phyloP scores from a whole-genome alignment of 2,329 filamentous ascomycete genomes.

The Eurotiales sp. region DNA sequence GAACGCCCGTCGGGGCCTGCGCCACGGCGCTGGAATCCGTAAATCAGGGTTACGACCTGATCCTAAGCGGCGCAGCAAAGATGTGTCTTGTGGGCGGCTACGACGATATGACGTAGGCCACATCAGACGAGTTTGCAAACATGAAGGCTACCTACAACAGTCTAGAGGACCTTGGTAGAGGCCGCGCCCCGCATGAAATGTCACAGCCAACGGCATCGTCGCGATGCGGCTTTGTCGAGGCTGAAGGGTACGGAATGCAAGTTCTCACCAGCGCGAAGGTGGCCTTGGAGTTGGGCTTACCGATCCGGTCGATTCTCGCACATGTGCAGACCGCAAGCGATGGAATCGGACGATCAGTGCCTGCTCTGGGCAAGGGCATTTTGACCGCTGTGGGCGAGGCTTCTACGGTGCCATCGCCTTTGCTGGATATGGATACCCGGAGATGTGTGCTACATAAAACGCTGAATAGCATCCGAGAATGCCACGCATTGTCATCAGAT shows the following conservation, averaged over 20 bases:
- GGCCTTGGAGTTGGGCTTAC: constrained; percentile 11
- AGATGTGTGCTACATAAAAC: constrained; percentile 39
- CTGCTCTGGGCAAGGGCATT: constrained; percentile 93
- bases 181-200: constrained; percentile 90
- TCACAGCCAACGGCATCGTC: constrained; percentile 95
- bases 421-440: constrained; percentile 96
- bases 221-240: constrained; percentile 98
- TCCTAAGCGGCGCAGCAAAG: constrained; percentile 88
- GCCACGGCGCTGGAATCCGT: constrained; percentile 96
- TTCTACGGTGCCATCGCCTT: constrained; percentile 82
- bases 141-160: constrained; percentile 99
- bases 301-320: constrained; percentile 90
- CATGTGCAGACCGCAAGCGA: constrained; percentile 94
- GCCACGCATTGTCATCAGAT: no score
- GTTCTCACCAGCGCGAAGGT: constrained; percentile 9
- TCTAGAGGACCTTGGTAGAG: constrained; percentile 90
- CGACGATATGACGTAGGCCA: constrained; percentile 98
- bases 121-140: constrained; percentile 98
- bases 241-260: constrained; percentile 74
- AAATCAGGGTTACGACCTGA: constrained; percentile 96
- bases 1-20: constrained; percentile 95
- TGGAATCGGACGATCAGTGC: constrained; percentile 98
- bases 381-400: constrained; percentile 74
- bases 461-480: constrained; percentile 30
- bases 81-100: constrained; percentile 94